A percentile compares a stretch with the other conserved stretches of the same genome.
phyloP scores from a whole-genome alignment of 2,329 filamentous ascomycete genomes.

The Daldinia eschscholtzii region DNA sequence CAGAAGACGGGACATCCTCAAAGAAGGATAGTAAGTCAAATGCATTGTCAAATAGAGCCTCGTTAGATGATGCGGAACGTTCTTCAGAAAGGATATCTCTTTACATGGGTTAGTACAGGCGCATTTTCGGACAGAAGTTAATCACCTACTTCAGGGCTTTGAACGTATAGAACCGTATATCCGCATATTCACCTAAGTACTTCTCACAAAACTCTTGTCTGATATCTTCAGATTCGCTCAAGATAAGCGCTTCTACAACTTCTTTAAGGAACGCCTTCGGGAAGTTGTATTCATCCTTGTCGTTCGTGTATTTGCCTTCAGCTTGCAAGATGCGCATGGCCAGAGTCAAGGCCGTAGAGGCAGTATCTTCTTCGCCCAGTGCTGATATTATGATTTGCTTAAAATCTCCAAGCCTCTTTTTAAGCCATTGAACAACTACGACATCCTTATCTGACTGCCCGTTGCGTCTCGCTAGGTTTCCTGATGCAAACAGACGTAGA shows the following conservation, averaged over 20 bases:
- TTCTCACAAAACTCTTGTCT: slow-evolving; percentile 81
- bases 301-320: slow-evolving; percentile 73
- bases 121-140: background rate
- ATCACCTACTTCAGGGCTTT: slow-evolving; percentile 74
- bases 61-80: slow-evolving; percentile 42
- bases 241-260: slow-evolving; percentile 73
- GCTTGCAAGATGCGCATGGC: slow-evolving; percentile 88
- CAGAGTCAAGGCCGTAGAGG: slow-evolving; percentile 79
- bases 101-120: slow-evolving; percentile 23
- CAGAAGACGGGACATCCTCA: slow-evolving; percentile 76
- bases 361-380: slow-evolving; percentile 72
- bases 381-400: slow-evolving; percentile 71
- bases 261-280: slow-evolving; percentile 74
- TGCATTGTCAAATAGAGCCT: slow-evolving; percentile 66
- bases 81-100: slow-evolving; percentile 52
- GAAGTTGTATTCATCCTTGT: slow-evolving; percentile 75
- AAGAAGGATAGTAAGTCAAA: slow-evolving; percentile 75
- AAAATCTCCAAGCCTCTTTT: slow-evolving; percentile 79
- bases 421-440: slow-evolving; percentile 83
- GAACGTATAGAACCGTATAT: slow-evolving; percentile 87
- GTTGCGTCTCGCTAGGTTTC: slow-evolving; percentile 75
- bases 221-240: slow-evolving; percentile 68
- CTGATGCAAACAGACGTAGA: slow-evolving; percentile 80
- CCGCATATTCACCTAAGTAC: slow-evolving; percentile 83
- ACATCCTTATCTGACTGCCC: slow-evolving; percentile 78